phyloP scores from a whole-genome alignment of 1,284 basidiomycete species.

The Inonotus hispidus region DNA sequence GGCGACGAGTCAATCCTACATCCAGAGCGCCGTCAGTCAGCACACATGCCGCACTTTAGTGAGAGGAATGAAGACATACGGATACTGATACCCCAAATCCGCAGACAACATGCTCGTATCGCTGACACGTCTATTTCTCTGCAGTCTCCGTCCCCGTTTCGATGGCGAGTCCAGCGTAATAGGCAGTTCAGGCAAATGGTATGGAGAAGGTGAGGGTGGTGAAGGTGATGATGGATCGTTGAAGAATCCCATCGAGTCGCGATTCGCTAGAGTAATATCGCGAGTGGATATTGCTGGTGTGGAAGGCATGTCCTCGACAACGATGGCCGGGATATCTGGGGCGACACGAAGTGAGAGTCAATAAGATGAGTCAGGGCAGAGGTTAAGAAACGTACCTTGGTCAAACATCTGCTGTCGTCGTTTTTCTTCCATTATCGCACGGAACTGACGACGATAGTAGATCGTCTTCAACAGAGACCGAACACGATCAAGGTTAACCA shows the following conservation, averaged over 20 bases:
- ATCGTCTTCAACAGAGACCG: constrained; percentile 75
- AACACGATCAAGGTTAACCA: constrained; percentile 82
- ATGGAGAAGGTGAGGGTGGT: constrained; percentile 37
- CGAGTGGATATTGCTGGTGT: constrained; percentile 46
- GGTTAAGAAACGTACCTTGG: constrained; percentile 26
- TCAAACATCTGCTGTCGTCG: constrained; percentile 30
- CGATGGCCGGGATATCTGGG: constrained; percentile 60
- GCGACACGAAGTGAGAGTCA: background rate
- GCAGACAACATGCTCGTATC: constrained; percentile 57
- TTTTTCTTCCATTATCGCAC: constrained; percentile 38
- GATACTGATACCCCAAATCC: constrained; percentile 43
- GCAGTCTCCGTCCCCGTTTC: constrained; percentile 36
- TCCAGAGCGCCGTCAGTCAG: background rate
- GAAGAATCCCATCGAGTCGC: constrained; percentile 28
- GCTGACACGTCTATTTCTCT: constrained; percentile 49
- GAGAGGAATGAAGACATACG: constrained; percentile 33
- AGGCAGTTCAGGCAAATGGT: constrained; percentile 43
- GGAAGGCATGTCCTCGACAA: constrained; percentile 51
- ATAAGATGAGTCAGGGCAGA: background rate
- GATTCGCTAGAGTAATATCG: constrained; percentile 49
- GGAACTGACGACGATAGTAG: constrained; percentile 65
- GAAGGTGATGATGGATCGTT: constrained; percentile 35
- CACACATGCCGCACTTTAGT: background rate
- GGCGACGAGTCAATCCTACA: constrained; percentile 43
- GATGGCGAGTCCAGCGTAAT: constrained; percentile 38